Percentiles rank a stretch among this genome's conserved stretches.
These are phyloP conservation scores for Quercus rubra DNA, from an alignment of 306 rosid species.

Conservation along the genomic window DNA sequence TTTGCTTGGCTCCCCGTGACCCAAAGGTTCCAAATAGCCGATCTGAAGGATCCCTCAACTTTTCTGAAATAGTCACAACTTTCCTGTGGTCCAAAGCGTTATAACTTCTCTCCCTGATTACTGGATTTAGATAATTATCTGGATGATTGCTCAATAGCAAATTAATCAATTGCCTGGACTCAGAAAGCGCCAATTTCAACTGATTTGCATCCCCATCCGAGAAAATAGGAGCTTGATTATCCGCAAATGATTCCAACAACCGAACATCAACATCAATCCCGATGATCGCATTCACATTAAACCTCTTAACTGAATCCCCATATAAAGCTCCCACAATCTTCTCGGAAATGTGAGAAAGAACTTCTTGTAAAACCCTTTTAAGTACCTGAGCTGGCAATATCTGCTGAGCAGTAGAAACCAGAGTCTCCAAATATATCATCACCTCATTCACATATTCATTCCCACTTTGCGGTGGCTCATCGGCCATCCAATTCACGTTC, in stretches of 20 bases:
- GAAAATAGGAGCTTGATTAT: conserved; percentile 66
- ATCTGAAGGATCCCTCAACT: conserved; percentile 85
- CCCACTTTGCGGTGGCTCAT: conserved; percentile 70
- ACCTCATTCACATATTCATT: conserved; percentile 94
- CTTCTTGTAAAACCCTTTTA: conserved; percentile 78
- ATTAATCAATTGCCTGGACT: conserved; percentile 73
- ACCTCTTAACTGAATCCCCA: conserved; percentile 83
- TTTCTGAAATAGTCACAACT: conserved; percentile 76
- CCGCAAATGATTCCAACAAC: conserved; percentile 87
- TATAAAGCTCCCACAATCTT: conserved; percentile 66
- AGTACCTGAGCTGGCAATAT: conserved; percentile 88
- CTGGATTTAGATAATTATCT: conserved; percentile 86
- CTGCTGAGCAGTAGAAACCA: conserved; percentile 93
- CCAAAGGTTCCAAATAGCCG: conserved; percentile 93
- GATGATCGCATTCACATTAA: conserved; percentile 61
- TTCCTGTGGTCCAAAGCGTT: conserved; percentile 74
- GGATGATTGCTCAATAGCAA: conserved; percentile 91
- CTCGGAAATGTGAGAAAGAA: conserved; percentile 87
- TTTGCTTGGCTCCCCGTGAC: conserved; percentile 80
- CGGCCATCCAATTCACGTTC: conserved; percentile 84
- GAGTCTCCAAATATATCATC: conserved; percentile 83
- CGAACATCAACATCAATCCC: conserved; percentile 84
- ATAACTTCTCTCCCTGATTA: conserved; percentile 95
- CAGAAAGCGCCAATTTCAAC: conserved; percentile 66
- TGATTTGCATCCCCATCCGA: conserved; percentile 76